phyloP scores from a whole-genome alignment of 2,329 filamentous ascomycete species.

The Apiospora marii region DNA sequence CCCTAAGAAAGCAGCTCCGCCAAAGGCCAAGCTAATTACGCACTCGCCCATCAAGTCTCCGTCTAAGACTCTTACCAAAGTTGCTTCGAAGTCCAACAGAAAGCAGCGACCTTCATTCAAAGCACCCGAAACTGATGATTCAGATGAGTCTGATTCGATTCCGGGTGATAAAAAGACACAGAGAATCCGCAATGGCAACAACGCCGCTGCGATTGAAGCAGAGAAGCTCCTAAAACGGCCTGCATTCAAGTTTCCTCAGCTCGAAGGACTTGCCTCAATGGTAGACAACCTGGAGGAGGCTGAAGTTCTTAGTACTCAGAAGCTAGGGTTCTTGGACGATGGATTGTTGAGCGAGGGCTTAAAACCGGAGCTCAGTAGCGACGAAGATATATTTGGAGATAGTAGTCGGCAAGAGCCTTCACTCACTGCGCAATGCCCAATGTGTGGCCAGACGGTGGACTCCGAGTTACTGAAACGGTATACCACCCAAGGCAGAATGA shows the following conservation, averaged over 20 bases:
- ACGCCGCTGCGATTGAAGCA: not conserved
- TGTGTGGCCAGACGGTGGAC: conserved; percentile 70
- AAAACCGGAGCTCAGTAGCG: conserved; percentile 23
- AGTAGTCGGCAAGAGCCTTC: conserved; percentile 29
- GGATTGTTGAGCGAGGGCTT: not conserved
- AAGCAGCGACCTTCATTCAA: not conserved
- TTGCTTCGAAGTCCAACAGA: not conserved
- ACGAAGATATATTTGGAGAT: conserved; percentile 30
- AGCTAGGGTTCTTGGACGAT: conserved; percentile 21
- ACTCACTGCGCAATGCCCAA: conserved; percentile 62
- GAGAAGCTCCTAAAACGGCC: conserved; percentile 32
- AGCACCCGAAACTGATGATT: not conserved
- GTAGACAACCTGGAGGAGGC: not conserved
- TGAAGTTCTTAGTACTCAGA: conserved; percentile 24
- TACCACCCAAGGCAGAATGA: conserved; percentile 56
- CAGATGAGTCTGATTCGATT: not conserved
- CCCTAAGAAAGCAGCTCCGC: not conserved
- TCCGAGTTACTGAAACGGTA: conserved; percentile 61
- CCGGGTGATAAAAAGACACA: not conserved
- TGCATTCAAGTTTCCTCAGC: conserved; percentile 36
- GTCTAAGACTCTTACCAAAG: not conserved
- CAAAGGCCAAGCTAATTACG: conserved; percentile 2
- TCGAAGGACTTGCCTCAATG: conserved; percentile 33
- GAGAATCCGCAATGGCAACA: not conserved
- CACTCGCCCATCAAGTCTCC: conserved; percentile 1